Conservation (phyloP, 2,329 filamentous ascomycete genomes). For the Colletotrichum theobromicola region DNA sequence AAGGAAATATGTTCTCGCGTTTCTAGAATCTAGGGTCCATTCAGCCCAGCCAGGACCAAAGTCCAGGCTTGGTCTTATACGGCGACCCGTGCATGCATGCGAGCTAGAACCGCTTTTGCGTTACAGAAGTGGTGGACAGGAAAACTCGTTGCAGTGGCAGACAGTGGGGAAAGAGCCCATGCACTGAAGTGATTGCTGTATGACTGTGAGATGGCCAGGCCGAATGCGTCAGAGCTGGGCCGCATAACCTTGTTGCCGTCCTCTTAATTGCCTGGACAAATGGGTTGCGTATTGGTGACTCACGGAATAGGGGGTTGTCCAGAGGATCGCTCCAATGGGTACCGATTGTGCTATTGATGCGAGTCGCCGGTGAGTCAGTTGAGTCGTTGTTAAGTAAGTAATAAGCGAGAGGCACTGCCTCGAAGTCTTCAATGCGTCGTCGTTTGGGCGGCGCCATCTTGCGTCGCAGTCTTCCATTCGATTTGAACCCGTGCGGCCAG, state of each 20-base stretch:
- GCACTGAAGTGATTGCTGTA: background rate
- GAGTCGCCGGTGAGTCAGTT: background rate
- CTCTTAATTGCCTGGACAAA: background rate
- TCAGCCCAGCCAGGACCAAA: background rate
- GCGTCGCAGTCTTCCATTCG: background rate
- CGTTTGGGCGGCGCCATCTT: no score
- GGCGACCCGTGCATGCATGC: background rate
- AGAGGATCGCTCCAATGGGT: background rate
- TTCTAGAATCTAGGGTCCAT: background rate
- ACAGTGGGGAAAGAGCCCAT: background rate
- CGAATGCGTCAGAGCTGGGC: background rate
- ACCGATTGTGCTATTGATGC: background rate
- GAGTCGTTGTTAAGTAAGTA: no score
- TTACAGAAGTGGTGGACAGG: background rate
- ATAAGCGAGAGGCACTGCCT: background rate
- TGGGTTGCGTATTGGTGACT: background rate
- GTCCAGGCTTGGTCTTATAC: background rate
- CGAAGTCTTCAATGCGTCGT: background rate
- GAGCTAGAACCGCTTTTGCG: background rate
- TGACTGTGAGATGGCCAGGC: background rate
- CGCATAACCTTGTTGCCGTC: background rate
- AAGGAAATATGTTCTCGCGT: background rate
- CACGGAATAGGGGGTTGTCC: background rate
- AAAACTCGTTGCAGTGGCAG: background rate
- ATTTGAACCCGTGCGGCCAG: background rate